Evolutionary conservation across 371 early-diverging fungal genomes (phyloP).

Genomic region (Apophysomyces trapeziformis): DNA sequence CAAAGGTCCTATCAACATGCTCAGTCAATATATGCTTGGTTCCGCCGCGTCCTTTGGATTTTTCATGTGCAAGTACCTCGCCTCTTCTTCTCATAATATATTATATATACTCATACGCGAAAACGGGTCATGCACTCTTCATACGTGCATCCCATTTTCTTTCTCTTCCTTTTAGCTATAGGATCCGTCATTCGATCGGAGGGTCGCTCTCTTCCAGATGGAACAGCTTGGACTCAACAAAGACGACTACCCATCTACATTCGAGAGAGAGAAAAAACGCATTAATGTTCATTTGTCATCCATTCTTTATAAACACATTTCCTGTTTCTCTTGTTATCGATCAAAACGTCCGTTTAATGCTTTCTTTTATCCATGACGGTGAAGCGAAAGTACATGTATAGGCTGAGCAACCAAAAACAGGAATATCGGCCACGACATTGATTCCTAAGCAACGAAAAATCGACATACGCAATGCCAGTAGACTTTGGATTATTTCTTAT

Average conservation of each 20-base stretch:
- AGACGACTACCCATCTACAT: slow-evolving; percentile 28
- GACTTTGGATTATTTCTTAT: too few species aligned
- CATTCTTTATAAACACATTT: not conserved
- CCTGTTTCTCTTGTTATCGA: too few species aligned
- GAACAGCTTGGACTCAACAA: slow-evolving; percentile 20
- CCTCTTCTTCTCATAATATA: not conserved
- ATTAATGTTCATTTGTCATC: not conserved
- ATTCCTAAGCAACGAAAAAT: too few species aligned
- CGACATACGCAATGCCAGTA: too few species aligned
- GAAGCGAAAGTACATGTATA: too few species aligned
- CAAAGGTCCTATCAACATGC: slow-evolving; percentile 45
- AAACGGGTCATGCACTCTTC: not conserved
- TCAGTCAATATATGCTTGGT: slow-evolving; percentile 57
- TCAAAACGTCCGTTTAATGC: too few species aligned
- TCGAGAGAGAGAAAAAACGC: not conserved
- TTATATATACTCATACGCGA: not conserved
- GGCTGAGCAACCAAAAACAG: too few species aligned
- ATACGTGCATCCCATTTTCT: not conserved
- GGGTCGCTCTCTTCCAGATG: slow-evolving; percentile 30
- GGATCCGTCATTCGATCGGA: slow-evolving; percentile 81
- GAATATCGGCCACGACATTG: too few species aligned
- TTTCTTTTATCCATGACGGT: too few species aligned
- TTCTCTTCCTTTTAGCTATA: slow-evolving; percentile 64
- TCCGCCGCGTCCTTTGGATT: slow-evolving; percentile 62
- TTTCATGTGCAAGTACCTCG: slow-evolving; percentile 49